Percentiles rank a stretch among this genome's conserved stretches.
Conservation (phyloP, 1,139 yeast genomes). For the Yamadazyma aaseri region DNA sequence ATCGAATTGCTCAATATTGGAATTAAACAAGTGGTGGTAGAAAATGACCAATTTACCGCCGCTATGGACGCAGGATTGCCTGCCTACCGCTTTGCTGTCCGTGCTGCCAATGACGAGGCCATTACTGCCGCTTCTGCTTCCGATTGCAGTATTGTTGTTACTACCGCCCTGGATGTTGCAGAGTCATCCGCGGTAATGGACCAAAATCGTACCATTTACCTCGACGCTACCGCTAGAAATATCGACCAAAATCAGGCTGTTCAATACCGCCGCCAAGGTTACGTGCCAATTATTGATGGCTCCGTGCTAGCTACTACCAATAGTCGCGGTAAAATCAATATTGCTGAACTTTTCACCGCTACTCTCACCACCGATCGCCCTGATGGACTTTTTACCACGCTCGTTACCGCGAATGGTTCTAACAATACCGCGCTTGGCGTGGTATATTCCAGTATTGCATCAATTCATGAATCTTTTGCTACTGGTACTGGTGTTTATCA, state of each 20-base stretch:
- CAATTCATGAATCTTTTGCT: conserved; percentile 77
- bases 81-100: conserved; percentile 51
- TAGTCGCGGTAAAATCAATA: conserved; percentile 32
- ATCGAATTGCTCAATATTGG: conserved; percentile 69
- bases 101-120: conserved; percentile 14
- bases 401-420: conserved; percentile 68
- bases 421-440: conserved; percentile 68
- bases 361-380: conserved; percentile 75
- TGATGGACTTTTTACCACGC: conserved; percentile 83
- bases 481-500: conserved; percentile 90
- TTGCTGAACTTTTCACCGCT: conserved; percentile 54
- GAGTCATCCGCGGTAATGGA: conserved; percentile 22
- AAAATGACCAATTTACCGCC: conserved; percentile 27
- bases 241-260: conserved; percentile 27
- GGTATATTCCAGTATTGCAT: conserved; percentile 83
- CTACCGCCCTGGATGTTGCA: conserved; percentile 19
- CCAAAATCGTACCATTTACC: conserved; percentile 47
- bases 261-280: conserved; percentile 34
- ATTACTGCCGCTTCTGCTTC: conserved; percentile 20
- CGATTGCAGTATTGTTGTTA: too few species aligned
- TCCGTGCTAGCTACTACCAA: conserved; percentile 40
- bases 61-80: conserved; percentile 59
- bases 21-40: conserved; percentile 50
- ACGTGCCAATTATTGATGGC: conserved; percentile 48
- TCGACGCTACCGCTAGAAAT: conserved; percentile 17